Evolutionary conservation across 2,329 filamentous ascomycete genomes (phyloP), one percentile per base, ranked within the genome.

Genomic region (Berkeleyomyces rouxiae): DNA sequence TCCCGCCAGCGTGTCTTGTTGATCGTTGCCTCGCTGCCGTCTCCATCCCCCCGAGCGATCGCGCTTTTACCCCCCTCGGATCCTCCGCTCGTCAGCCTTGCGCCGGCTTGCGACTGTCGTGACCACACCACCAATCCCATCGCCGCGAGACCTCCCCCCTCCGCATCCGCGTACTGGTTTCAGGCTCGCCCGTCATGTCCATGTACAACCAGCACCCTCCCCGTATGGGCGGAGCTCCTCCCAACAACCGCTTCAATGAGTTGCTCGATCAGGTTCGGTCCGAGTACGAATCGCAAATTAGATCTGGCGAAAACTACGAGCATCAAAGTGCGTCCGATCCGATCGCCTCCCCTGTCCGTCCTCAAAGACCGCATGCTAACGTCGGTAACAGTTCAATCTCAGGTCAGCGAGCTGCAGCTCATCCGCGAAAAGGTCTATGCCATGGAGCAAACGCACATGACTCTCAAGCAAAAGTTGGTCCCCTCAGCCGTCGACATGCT

Each of bases 381-480:
- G 55, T 7, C 23, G 31, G 31, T 59, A 40, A 68, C 73, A 96
- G 93, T 97, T 71, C 85, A 88, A 64, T 83, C 85, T 59, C 93
- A 99, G 73, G 86, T 96, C 67, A 86, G 92, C 70, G 93, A 99
- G 76, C 93, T 97, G 81, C 89, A 96, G 72, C 82, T 96, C 70
- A 90, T 99, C 59, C 82, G 91, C 66, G 87, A 91, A 71, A 96
- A 96, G 75, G 89, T 99, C 65, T 96, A 90, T 71, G 83, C 88
- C 69, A 84, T 99, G 73, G 93, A 99, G 74, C 90, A 95, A 72
- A 83, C 86, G 58, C 93, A 97, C 70, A 81, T 92, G 69, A 83
- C 82, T 61, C 84, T 96, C 70, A 97, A 97, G 78, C 81, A 85
- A 74, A 95, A 96, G 92, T 97, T 59, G 3, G 46, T 36, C 33